Conservation (phyloP, 2,329 filamentous ascomycete genomes). For the Diaporthe batatas region DNA sequence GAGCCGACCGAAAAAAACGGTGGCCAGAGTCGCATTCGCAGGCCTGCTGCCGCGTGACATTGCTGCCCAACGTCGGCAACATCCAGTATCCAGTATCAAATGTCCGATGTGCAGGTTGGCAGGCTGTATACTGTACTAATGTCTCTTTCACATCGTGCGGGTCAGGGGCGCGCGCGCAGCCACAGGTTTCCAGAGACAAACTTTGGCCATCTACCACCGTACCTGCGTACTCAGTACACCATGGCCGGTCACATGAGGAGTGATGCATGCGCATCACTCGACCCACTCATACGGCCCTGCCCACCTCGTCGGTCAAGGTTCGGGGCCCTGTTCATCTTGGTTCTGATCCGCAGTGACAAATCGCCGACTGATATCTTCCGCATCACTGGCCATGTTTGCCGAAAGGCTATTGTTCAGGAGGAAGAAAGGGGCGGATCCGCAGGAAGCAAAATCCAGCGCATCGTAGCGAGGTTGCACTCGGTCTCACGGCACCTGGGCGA, state of each 20-base stretch:
- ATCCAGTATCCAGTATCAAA: background rate
- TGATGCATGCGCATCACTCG: conserved; percentile 18
- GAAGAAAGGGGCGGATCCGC: background rate
- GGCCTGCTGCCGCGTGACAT: conserved; percentile 16
- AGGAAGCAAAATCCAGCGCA: background rate
- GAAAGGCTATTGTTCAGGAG: conserved; percentile 11
- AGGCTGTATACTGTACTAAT: background rate
- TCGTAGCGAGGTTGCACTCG: conserved; percentile 9
- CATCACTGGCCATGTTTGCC: conserved; percentile 8
- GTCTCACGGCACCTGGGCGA: background rate
- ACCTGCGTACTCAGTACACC: too few species aligned
- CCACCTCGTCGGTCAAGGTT: conserved; percentile 5
- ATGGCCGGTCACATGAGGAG: conserved; percentile 21
- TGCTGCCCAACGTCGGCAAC: conserved; percentile 27
- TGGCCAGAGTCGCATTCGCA: conserved; percentile 19
- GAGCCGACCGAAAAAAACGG: conserved; percentile 19
- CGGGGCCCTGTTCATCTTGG: background rate
- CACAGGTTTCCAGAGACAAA: background rate
- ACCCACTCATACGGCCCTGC: background rate
- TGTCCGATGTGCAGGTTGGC: conserved; percentile 17
- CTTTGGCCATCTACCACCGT: conserved; percentile 28
- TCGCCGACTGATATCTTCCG: background rate
- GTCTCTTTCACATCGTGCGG: background rate
- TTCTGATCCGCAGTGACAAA: conserved; percentile 12
- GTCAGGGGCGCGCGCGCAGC: conserved; percentile 10